Base-by-base conservation (phyloP, 139 green algal genomes). In the Chlorella sp. region DNA sequence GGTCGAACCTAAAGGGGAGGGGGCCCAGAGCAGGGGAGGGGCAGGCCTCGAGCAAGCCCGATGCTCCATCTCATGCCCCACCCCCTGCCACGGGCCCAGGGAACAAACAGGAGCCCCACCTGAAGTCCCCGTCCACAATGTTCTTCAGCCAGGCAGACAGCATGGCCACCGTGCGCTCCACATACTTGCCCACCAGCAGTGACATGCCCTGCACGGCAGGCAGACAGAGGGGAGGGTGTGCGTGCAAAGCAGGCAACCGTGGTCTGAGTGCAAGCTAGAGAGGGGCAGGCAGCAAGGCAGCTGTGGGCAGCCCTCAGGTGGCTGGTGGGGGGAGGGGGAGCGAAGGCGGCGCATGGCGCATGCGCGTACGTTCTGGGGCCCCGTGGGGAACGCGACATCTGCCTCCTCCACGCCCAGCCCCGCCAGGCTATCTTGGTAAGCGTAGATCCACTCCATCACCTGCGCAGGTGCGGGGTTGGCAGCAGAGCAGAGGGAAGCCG, bases 161-260 rank as follows among this genome's bases (percentile, higher is more conserved):
- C 21, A 82, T 94, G 21, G 62, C 63, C 35, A 79, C 77, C 74
- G 91, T 93, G 33, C 91, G 80, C 17, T 84, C 46, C 15, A 91
- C 87, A 81, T 97, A 98, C 67, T 81, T 87, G 43, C 89, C 73
- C 31, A 97, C 86, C 25, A 97, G 87, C 77, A 92, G 75, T 35
- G 74, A 74, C 67, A 93, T 76, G 41, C 92, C 89, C 31, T 67
- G 36, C 29, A 67, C 29, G 33, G 35, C 48, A 58, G 48, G 48
- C 17, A 58, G 48, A 58, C 17, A n/a, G n/a, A n/a, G n/a, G n/a
- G n/a, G n/a, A n/a, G n/a, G n/a, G n/a, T n/a, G n/a, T n/a, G n/a
- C n/a, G n/a, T n/a, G n/a, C n/a, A n/a, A n/a, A n/a, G n/a, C n/a
- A n/a, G n/a, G n/a, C n/a, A n/a, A n/a, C n/a, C n/a, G n/a, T n/a